A percentile compares a stretch with the other conserved stretches of the same genome.
Evolutionary conservation across 2,329 filamentous ascomycete genomes (phyloP).

Genomic region (Hypomyces perniciosus): DNA sequence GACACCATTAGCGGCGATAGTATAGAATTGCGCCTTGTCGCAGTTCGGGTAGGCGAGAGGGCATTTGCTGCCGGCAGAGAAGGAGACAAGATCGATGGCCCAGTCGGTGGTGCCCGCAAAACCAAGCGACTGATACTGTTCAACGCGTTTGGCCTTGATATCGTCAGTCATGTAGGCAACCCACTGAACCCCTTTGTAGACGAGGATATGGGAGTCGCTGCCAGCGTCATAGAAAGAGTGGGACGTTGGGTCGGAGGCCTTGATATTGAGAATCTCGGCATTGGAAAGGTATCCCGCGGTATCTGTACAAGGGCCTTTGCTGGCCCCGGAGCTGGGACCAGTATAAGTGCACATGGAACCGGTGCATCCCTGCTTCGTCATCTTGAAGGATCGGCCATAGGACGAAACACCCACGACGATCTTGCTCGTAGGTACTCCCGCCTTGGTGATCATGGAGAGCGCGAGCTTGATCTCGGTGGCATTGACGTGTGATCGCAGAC

Average conservation of each 20-base stretch:
- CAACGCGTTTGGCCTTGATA: slow-evolving; percentile 10
- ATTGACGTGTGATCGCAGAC: slow-evolving; percentile 10
- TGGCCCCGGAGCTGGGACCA: slow-evolving; percentile 21
- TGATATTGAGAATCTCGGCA: slow-evolving; percentile 24
- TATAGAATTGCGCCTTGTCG: too few species aligned
- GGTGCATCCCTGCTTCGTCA: slow-evolving; percentile 20
- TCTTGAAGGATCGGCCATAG: slow-evolving; percentile 25
- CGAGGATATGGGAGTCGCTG: slow-evolving; percentile 14
- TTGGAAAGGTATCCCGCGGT: slow-evolving; percentile 24
- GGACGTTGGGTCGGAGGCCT: neutral
- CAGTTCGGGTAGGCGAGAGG: too few species aligned
- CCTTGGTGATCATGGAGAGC: slow-evolving; percentile 25
- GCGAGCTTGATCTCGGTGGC: slow-evolving; percentile 23
- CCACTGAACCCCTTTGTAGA: slow-evolving; percentile 17
- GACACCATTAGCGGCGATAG: too few species aligned
- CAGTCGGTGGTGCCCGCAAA: slow-evolving; percentile 19
- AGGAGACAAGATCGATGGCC: slow-evolving; percentile 16
- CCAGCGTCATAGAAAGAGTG: neutral
- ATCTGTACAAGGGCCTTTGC: slow-evolving; percentile 21
- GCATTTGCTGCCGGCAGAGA: too few species aligned
- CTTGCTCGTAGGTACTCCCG: slow-evolving; percentile 22
- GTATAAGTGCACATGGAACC: slow-evolving; percentile 22
- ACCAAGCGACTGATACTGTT: slow-evolving; percentile 13
- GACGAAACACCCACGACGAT: slow-evolving; percentile 23
- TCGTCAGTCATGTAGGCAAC: slow-evolving; percentile 17